Base-by-base conservation (phyloP, 768 basidiomycete genomes). In the Cubamyces lactineus region DNA sequence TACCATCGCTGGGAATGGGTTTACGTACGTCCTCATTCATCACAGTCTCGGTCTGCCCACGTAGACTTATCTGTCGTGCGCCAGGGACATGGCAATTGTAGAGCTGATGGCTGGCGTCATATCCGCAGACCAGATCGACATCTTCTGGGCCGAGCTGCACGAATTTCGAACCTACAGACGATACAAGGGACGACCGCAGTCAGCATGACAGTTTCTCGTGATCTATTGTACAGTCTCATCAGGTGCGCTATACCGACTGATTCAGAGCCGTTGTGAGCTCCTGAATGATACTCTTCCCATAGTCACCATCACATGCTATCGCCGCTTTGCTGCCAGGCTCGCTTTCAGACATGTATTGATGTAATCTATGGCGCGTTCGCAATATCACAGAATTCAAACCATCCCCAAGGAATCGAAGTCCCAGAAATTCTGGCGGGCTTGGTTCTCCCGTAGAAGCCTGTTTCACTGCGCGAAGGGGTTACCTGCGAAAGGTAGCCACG, bases 91-190 rank as follows among this genome's bases (percentile, higher is more conserved):
- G 46, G 41, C 40, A 7, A 46, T 53, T 16, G 56, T 64, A n/a
- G 30, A 46, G 24, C 5, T 67, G 15, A 49, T 58, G 19, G 61
- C 57, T 9, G 63, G 51, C 26, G 30, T 67, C 28, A 42, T 63
- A 4, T 46, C 51, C 11, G 58, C 61, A 7, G 59, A 68, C 47
- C 55, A 61, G 16, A 57, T 68, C 8, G 52, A 64, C 28, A 57
- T 68, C 13, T 63, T 47, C 43, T 68, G 67, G 67, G 52, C 42
- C 17, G 53, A 49, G 12, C 17, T 60, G 11, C 58, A 66, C 30
- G 58, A 54, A 16, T 57, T 59, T 24, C 53, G 63, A 15, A 61
- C 50, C 1, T 68, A 65, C 45, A 42, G 49, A 17, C 61, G 62
- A 13, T 63, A 63, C 53, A 59, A 50, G 34, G 62, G 62, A 16